These are phyloP conservation scores for Russula dissimulans DNA, from an alignment of 768 basidiomycete genomes.

Conservation along the genomic window DNA sequence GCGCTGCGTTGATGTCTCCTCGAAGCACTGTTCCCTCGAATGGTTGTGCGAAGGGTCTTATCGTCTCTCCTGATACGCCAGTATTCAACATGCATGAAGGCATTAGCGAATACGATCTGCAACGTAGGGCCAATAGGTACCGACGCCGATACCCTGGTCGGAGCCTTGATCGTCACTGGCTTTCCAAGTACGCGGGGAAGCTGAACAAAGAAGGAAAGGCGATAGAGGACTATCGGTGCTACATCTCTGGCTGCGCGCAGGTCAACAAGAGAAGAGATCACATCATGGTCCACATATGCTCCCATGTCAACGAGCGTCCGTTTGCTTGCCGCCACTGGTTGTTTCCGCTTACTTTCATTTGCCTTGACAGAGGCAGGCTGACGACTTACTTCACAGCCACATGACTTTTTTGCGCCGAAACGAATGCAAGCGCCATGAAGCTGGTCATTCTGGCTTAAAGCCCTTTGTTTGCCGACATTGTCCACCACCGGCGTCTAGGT, in stretches of 20 bases:
- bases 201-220: conserved; percentile 49
- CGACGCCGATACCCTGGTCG: conserved; percentile 42
- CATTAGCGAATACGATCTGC: conserved; percentile 44
- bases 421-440: conserved; percentile 68
- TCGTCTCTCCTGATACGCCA: conserved; percentile 28
- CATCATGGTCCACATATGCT: conserved; percentile 64
- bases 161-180: conserved; percentile 57
- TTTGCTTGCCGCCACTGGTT: conserved; percentile 60
- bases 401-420: conserved; percentile 64
- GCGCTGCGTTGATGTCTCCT: background rate
- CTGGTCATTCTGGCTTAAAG: conserved; percentile 48
- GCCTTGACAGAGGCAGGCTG: conserved; percentile 4
- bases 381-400: conserved; percentile 32
- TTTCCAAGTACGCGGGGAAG: conserved; percentile 60
- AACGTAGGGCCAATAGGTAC: conserved; percentile 46
- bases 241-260: conserved; percentile 56
- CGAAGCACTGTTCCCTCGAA: background rate
- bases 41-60: background rate
- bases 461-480: conserved; percentile 55
- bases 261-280: conserved; percentile 66
- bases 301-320: conserved; percentile 60
- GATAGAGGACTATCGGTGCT: conserved; percentile 56
- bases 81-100: conserved; percentile 59
- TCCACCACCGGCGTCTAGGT: conserved; percentile 34
- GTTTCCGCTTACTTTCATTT: background rate